A percentile compares a stretch with the other conserved stretches of the same genome.
phyloP scores from a whole-genome alignment of 352 stramenopile genomes.

The Globisporangium nunn region DNA sequence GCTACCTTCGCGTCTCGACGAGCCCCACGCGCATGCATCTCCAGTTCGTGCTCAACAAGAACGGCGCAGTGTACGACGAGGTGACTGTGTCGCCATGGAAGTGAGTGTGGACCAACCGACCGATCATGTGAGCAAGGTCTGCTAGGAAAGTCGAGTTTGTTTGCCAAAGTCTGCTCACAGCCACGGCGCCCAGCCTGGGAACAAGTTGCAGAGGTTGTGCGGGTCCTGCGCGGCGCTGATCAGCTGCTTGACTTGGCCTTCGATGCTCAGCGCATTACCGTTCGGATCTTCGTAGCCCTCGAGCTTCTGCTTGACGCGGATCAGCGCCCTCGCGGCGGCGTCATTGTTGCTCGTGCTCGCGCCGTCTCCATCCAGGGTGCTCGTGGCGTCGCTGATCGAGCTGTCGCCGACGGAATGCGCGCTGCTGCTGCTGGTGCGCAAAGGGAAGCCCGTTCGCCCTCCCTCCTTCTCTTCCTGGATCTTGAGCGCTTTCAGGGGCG shows the following conservation, averaged over 20 bases:
- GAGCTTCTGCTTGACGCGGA: slow-evolving; percentile 97
- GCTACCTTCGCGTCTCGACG: slow-evolving; percentile 47
- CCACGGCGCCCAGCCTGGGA: slow-evolving; percentile 95
- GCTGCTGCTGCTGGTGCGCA: not conserved
- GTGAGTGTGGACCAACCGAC: not conserved
- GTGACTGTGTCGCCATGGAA: slow-evolving; percentile 27
- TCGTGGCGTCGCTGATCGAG: not conserved
- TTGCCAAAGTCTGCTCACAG: slow-evolving; percentile 30
- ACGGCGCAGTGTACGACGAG: slow-evolving; percentile 59
- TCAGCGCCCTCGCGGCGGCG: slow-evolving; percentile 89
- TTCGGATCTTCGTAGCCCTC: slow-evolving; percentile 97
- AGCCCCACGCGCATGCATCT: slow-evolving; percentile 33
- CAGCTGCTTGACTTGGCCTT: slow-evolving; percentile 97
- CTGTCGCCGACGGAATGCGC: not conserved
- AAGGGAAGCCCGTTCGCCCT: not conserved
- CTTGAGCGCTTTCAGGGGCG: slow-evolving; percentile 79
- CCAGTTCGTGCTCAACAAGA: slow-evolving; percentile 65
- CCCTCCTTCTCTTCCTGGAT: slow-evolving; percentile 65
- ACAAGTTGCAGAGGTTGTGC: slow-evolving; percentile 95
- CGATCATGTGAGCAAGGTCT: no score
- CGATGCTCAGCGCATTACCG: slow-evolving; percentile 94
- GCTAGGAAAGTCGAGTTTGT: not conserved
- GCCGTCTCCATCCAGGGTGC: not conserved
- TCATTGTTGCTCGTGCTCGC: slow-evolving; percentile 42
- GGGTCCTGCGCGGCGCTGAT: slow-evolving; percentile 94